Base-by-base conservation (phyloP, 768 basidiomycete genomes). In the Kwoniella shandongensis region DNA sequence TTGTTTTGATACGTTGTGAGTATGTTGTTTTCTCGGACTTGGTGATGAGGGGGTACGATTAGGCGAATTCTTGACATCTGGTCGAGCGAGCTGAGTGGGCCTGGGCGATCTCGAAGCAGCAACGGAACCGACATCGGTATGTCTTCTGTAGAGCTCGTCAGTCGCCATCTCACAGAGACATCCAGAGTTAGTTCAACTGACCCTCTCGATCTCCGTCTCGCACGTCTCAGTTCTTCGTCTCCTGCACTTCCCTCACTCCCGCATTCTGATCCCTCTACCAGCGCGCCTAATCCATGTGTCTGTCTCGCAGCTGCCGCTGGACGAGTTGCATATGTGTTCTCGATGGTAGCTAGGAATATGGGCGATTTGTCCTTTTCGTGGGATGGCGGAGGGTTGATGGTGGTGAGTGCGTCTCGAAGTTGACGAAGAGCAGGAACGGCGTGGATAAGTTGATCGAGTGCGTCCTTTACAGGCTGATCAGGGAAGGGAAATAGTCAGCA, bases 181-280 rank as follows among this genome's bases (percentile, higher is more conserved):
- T 36, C 17, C 35, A 36, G 35, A 8, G n/a, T 50, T 11, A 32
- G 22, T 26, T 26, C 22, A 38, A 44, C 60, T 56, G 39, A 62
- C 53, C 44, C 39, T 47, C 36, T 53, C 3, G 23, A 20, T 30
- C 25, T 44, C 53, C 39, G 15, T 22, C 15, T 53, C 3, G n/a
- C 30, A 7, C 8, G 27, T 36, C 30, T 13, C 17, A 40, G 42
- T 15, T 29, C 49, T 29, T 35, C 38, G 10, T 59, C 54, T 13
- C n/a, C 44, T 23, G 13, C 18, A 22, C 51, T 54, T 12, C 25
- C 8, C 46, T 63, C 66, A 25, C 48, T 44, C 42, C 44, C 66
- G 27, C 36, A 36, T 27, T 64, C 66, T 23, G 54, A 45, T 5
- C 57, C 59, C 42, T 67, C 66, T 11, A 44, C 32, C 25, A 62